phyloP scores from a whole-genome alignment of 495 filamentous ascomycete genomes.

The Talaromyces nanjingensis region DNA sequence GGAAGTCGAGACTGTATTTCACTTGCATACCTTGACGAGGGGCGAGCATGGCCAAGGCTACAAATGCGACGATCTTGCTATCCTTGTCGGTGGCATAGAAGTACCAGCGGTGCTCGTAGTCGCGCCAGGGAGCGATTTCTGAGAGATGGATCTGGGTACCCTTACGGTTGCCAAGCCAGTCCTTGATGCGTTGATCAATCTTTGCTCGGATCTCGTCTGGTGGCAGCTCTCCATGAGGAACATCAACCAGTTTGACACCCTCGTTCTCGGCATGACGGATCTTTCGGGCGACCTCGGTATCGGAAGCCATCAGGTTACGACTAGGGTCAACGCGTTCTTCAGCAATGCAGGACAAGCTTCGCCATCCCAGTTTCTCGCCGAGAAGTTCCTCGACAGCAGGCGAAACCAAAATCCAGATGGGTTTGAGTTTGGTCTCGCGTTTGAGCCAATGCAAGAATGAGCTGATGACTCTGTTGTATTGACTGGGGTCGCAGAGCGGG shows the following conservation, averaged over 20 bases:
- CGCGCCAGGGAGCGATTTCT: conserved; percentile 75
- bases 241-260: conserved; percentile 64
- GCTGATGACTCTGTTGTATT: conserved; percentile 62
- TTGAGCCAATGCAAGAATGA: conserved; percentile 64
- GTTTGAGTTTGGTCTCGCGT: conserved; percentile 67
- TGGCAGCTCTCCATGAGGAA: conserved; percentile 51
- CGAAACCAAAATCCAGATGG: conserved; percentile 74
- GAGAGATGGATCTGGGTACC: conserved; percentile 81
- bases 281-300: conserved; percentile 58
- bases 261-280: conserved; percentile 72
- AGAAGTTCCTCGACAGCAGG: conserved; percentile 64
- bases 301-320: conserved; percentile 45
- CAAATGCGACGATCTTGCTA: conserved; percentile 62
- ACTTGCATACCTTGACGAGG: conserved; percentile 77
- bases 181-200: conserved; percentile 62
- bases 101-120: conserved; percentile 71
- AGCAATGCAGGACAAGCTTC: conserved; percentile 73
- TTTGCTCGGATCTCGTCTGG: conserved; percentile 55
- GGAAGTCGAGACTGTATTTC: conserved; percentile 85
- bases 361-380: conserved; percentile 70
- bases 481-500: conserved; percentile 65
- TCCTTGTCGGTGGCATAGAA: conserved; percentile 64
- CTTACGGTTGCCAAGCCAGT: conserved; percentile 74
- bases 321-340: conserved; percentile 70
- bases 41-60: conserved; percentile 66